Base-by-base conservation (phyloP, 192 early-diverging fungal genomes). In the Chytriomyces hyalinus region DNA sequence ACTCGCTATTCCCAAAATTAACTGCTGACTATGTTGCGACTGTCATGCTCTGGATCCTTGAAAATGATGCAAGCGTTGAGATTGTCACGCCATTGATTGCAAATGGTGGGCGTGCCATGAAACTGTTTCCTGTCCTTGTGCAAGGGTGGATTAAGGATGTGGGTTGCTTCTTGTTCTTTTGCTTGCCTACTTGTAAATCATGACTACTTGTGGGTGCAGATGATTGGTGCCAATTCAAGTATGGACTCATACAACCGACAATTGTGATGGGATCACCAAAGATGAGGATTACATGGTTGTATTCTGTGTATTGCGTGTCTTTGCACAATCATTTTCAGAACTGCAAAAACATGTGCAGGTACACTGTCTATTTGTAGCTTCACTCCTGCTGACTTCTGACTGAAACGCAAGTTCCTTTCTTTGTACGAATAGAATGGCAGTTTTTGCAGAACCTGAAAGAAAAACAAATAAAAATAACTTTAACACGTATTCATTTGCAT, bases 1-100 rank as follows among this genome's bases (percentile, higher is more conserved):
- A 65, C 45, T 91, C 88, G 76, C 78, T 94, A n/a, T 87, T 90
- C 10, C 93, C 93, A 0, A 76, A 77, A 1, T 76, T 96, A 43
- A 78, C 83, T 7, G 82, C 92, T 0, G 74, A 87, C 10, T 82
- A 91, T 13, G 87, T 96, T 36, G 88, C 87, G 6, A 79, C 85
- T 11, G 67, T 75, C 0, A 88, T 95, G 45, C 82, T 92, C 64
- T 82, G 72, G 8, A 86, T 89, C 1, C 73, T 95, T 48, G 87
- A 82, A 7, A 78, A 81, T 2, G 85, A 87, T 8, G 45, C 63
- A 43, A 80, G 71, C 13, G 61, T 44, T 17, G 73, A 75, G 47
- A 49, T 75, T 17, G 73, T 75, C 10, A 66, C 53, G 6, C 73
- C 67, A 2, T 24, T 9, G 44, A 71, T 63, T 68, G 76, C 61